Base-by-base conservation (phyloP, 2,329 filamentous ascomycete species). In the Paracoccidioides lutzii region DNA sequence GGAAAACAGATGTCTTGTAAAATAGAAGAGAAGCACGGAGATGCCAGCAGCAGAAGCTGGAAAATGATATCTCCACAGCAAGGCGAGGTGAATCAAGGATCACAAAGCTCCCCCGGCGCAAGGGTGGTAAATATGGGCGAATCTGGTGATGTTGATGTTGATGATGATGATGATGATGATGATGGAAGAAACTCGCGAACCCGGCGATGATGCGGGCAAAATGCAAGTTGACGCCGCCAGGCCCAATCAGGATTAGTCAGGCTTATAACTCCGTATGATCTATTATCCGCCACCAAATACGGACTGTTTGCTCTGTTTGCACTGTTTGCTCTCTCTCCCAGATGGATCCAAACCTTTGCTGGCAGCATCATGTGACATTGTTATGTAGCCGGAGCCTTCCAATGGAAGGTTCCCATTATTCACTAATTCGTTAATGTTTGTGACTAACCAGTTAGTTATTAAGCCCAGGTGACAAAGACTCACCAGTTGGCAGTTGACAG, bases 191-290 rank as follows among this genome's bases (percentile, higher is more conserved):
- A 8, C 33, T 42, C 6, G n/a, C 14, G 49, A 35, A n/a, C 33
- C 8, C 14, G 7, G 38, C 32, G 52, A 43, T 54, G 40, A 54
- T 50, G 54, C 35, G 28, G 28, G 22, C 30, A 38, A 22, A 12
- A 38, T 38, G 37, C 37, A 12, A 22, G 45, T 14, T 33, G 45
- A 33, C 15, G 2, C 10, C 30, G 10, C 28, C 4, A 6, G 4
- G 2, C 48, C 32, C 9, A 42, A 56, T 53, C 4, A 12, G 28
- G 42, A 33, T 15, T 51, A 33, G 41, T 28, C 49, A 43, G 48
- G 15, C 54, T 50, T 55, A 37, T 50, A 38, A 42, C 45, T 15
- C 53, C 43, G 53, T 33, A 32, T 15, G 14, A 49, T 44, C 42
- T 40, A 22, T 49, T 40, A 3, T 49, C 53, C 35, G 37, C 22